Evolutionary conservation across 331 rosid species (phyloP), one percentile per base, ranked within the genome.

Genomic region (Phaseolus coccineus): DNA sequence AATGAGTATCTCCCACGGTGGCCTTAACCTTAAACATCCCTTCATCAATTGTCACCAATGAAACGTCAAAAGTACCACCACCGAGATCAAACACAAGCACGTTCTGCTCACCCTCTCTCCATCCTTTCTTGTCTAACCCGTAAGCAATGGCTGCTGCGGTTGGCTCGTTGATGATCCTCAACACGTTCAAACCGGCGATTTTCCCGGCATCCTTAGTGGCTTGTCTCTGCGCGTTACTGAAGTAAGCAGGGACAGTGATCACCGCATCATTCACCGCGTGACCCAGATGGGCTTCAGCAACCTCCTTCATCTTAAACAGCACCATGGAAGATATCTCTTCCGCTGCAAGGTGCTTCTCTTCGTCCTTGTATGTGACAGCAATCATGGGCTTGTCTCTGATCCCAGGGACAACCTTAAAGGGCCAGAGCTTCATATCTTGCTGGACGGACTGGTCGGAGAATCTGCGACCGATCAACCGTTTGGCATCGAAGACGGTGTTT

Each of bases 31-130:
- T 75, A 16, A 81, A 81, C 16, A 81, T 75, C 11, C 84, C 84
- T 24, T 35, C 77, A 67, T 81, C 81, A 15, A 74, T 68, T 2
- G 81, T 57, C 16, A 81, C 84, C 37, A 81, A 68, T 0, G 84
- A 81, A 74, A 81, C 84, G 59, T 81, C 84, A 48, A 81, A 81
- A 25, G 84, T 81, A 3, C 84, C 84, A 66, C 84, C 84, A 68
- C 84, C 84, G 14, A 81, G 84, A 55, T 81, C 84, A 68, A 81
- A 81, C 48, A 81, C 84, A 5, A 81, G 71, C 71, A 81, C 84
- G 39, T 81, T 81, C 58, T 56, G 35, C 14, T 81, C 84, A 24
- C 58, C 81, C 13, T 81, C 14, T 74, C 72, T 81, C 72, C 71
- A 81, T 0, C 12, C 52, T 33, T 57, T 75, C 47, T 75, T 81